A percentile compares a stretch with the other conserved stretches of the same genome.
Conservation (phyloP, 2,329 filamentous ascomycete species). For the Ophiostoma ulmi region DNA sequence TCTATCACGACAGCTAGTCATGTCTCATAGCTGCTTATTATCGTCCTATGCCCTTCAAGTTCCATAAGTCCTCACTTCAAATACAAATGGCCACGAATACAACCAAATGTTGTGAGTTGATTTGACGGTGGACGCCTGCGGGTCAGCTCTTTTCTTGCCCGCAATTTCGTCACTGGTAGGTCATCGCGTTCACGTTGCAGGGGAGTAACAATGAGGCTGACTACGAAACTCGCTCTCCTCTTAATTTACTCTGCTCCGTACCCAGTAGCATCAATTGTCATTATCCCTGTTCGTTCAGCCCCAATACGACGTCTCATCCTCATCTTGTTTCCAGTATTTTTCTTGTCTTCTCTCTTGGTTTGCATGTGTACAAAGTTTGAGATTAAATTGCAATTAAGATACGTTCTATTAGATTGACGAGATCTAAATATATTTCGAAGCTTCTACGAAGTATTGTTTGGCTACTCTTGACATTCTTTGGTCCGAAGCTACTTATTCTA, state of each 20-base stretch:
- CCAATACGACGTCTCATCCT: constrained; percentile 2
- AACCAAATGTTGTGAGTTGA: neutral
- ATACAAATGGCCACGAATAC: neutral
- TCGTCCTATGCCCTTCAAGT: neutral
- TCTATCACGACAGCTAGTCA: neutral
- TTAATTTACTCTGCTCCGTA: neutral
- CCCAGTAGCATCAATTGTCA: neutral
- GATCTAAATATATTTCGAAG: neutral
- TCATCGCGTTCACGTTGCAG: neutral
- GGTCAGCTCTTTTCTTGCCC: neutral
- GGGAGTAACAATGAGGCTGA: neutral
- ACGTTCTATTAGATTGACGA: neutral
- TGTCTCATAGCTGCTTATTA: neutral
- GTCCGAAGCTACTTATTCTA: neutral
- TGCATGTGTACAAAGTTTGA: neutral
- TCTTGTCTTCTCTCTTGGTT: neutral
- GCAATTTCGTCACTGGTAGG: neutral
- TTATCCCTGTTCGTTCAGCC: constrained; percentile 3
- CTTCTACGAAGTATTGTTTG: neutral
- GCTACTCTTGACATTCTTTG: neutral
- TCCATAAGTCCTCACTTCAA: neutral
- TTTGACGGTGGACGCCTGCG: neutral
- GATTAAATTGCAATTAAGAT: neutral
- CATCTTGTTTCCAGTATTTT: neutral
- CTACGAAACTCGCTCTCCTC: neutral